phyloP scores from a whole-genome alignment of 2,329 filamentous ascomycete species.

The Emmonsiellopsis sp. region DNA sequence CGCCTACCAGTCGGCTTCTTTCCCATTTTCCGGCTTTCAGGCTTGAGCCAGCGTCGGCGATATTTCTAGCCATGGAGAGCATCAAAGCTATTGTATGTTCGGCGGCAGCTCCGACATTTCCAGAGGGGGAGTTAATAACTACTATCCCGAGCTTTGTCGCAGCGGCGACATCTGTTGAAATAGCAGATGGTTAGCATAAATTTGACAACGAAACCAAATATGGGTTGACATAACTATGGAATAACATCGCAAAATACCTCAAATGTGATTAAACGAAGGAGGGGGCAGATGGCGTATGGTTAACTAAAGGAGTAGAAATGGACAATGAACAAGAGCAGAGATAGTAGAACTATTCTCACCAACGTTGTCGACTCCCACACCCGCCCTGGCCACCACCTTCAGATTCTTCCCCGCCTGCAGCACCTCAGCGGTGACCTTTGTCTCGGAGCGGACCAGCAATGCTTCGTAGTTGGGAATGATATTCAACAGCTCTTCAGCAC shows the following conservation, averaged over 20 bases:
- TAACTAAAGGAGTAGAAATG: not conserved
- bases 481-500: constrained; percentile 53
- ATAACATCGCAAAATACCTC: not conserved
- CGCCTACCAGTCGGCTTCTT: constrained; percentile 61
- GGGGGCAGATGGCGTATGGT: not conserved
- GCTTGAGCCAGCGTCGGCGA: constrained; percentile 60
- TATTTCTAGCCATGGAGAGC: constrained; percentile 64
- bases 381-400: constrained; percentile 70
- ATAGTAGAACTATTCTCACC: constrained; percentile 20
- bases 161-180: constrained; percentile 49
- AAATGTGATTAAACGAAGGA: not conserved
- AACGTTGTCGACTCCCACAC: constrained; percentile 77
- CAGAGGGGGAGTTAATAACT: constrained; percentile 69
- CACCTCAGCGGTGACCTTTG: constrained; percentile 63
- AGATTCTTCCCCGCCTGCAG: constrained; percentile 58
- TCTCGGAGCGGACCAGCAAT: constrained; percentile 72
- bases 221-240: not conserved
- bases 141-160: constrained; percentile 67
- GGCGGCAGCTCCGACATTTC: constrained; percentile 72
- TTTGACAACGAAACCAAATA: not conserved
- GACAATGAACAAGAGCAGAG: not conserved
- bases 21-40: constrained; percentile 70
- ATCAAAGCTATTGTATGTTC: constrained; percentile 70
- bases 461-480: constrained; percentile 66
- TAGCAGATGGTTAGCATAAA: not conserved